Evolutionary conservation across 2,329 filamentous ascomycete species (phyloP), one percentile per base, ranked within the genome.

Genomic region (Fonsecaea nubica): DNA sequence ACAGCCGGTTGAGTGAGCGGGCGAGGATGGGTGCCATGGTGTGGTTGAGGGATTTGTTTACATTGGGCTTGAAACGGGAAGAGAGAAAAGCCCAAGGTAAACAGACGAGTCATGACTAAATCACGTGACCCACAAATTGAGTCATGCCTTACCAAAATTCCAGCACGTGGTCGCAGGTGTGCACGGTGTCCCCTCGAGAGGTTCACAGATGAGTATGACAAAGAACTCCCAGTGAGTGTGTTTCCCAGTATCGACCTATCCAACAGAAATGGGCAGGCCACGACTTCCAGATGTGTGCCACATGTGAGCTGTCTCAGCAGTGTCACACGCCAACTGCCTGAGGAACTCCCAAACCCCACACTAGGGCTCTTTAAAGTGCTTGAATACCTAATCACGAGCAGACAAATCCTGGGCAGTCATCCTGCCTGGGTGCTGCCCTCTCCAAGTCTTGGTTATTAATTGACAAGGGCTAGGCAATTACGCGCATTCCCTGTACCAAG

Each of bases 1-100:
- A 90, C 18, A 96, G 84, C 62, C 89, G 89, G 67, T 82, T 85
- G 57, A 96, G 83, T 48, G 86, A 83, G 76, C 90, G 92, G 70
- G 85, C 77, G 57, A 92, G 85, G 35, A 87, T 82, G 54, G 86
- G 81, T 74, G 89, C 90, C 65, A 85, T 82, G 50, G 53, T 13
- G 33, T 18, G 35, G 55, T 38, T 65, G 54, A 52, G 64, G 88
- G 85, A 74, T 53, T 84, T 68, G 63, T 63, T 64, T 57, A 63
- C 48, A 18, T 21, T 36, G 30, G 25, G 38, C 40, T 40, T 33
- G 15, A 30, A 40, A 15, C 15, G 35, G 32, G 52, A 30, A 30
- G 33, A 40, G 15, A 21, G 32, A 9, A 33, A 21, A 32, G 57
- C 30, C 56, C 50, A 57, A 42, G n/a, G 62, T 63, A 52, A 60